Base-by-base conservation (phyloP, 192 early-diverging fungal genomes). In the Jimgerdemannia lactiflua region DNA sequence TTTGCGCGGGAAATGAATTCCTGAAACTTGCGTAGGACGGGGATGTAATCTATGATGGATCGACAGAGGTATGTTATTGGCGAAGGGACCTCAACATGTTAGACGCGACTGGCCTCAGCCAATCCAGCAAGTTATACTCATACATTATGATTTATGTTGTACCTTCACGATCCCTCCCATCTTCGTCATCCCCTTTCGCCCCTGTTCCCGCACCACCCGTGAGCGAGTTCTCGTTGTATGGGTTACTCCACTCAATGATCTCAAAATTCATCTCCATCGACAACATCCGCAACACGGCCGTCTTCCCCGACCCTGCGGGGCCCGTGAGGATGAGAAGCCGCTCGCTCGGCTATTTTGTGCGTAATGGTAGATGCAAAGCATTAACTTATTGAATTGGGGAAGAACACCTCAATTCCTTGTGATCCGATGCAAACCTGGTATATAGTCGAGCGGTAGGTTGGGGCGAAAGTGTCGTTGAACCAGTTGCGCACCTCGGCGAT, bases 281-380 rank as follows among this genome's bases (percentile, higher is more conserved):
- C 40, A 92, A 65, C 70, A 90, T 84, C 0, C 82, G 79, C 59
- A 91, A 72, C 8, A 88, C 87, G 17, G 89, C 83, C 17, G 91
- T 89, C 74, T 92, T 92, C 69, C 91, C 86, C 64, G 87, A 77
- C 49, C 91, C 91, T n/a, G 91, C 82, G 72, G 91, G 88, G 18
- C 91, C 91, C 43, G 84, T 86, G 40, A 92, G 72, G 4, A 92
- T 82, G 3, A 92, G 78, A 39, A 92, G 49, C 4, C 49, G 49
- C 4, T 54, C 4, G 11, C 11, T 11, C 11, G 49, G 49, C 49
- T 54, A 54, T n/a, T n/a, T n/a, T n/a, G n/a, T 54, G 49, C 49
- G 11, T 54, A n/a, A 54, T 54, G 4, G 49, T 11, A 54, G 49
- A 11, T 54, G 4, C 4, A 54, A 11, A 54, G 49, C 11, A 11